Percentiles rank a stretch among this genome's conserved stretches.
Evolutionary conservation across 768 basidiomycete genomes (phyloP).

Genomic region (Gymnopilus junonius): DNA sequence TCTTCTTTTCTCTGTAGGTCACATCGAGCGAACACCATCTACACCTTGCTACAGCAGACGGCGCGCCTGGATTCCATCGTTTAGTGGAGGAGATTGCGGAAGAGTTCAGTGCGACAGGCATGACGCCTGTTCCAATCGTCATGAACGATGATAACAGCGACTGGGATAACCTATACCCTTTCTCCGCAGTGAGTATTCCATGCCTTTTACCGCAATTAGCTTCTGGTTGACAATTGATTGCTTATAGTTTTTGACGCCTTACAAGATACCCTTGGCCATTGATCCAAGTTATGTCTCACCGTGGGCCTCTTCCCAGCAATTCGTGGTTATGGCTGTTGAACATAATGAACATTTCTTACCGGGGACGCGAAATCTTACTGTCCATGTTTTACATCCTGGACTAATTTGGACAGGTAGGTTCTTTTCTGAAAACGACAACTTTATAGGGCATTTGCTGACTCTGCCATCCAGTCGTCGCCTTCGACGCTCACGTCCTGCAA

Average conservation of each 20-base stretch:
- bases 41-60: constrained; percentile 83
- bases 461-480: constrained; percentile 68
- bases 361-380: constrained; percentile 70
- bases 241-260: constrained; percentile 79
- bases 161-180: constrained; percentile 88
- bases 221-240: background rate
- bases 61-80: constrained; percentile 72
- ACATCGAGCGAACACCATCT: constrained; percentile 73
- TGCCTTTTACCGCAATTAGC: background rate
- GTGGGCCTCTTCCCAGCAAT: constrained; percentile 43
- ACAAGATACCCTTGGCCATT: constrained; percentile 71
- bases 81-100: constrained; percentile 66
- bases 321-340: constrained; percentile 62
- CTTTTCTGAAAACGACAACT: background rate
- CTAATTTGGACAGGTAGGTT: constrained; percentile 83
- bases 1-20: constrained; percentile 47
- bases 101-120: constrained; percentile 55
- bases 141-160: constrained; percentile 84
- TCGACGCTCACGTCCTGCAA: constrained; percentile 85
- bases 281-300: constrained; percentile 54
- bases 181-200: constrained; percentile 60
- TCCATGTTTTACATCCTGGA: constrained; percentile 77
- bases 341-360: constrained; percentile 55
- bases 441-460: background rate
- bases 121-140: constrained; percentile 46